Evolutionary conservation across 169 alveolate genomes (phyloP).

Genomic region (Theileria annulata): DNA sequence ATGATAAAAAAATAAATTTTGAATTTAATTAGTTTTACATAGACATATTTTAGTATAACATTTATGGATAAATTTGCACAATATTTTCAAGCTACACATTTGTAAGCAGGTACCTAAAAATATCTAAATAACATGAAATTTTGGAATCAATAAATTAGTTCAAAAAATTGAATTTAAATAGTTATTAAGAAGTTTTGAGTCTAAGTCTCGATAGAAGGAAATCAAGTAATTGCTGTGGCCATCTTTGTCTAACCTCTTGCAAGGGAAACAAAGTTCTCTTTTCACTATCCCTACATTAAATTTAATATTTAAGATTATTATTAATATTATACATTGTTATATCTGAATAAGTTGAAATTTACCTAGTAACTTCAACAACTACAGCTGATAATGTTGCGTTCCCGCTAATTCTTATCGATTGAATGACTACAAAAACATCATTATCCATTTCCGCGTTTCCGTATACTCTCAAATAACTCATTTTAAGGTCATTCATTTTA

Average conservation of each 20-base stretch:
- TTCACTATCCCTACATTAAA: conserved; percentile 49
- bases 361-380: conserved; percentile 63
- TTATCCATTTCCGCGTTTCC: conserved; percentile 68
- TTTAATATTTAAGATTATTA: background rate
- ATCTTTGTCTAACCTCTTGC: conserved; percentile 63
- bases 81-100: background rate
- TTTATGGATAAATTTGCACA: background rate
- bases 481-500: conserved; percentile 65
- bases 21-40: too few species aligned
- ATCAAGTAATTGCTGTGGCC: conserved; percentile 70
- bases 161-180: too few species aligned
- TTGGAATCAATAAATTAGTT: too few species aligned
- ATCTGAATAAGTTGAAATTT: too few species aligned
- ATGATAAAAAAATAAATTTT: too few species aligned
- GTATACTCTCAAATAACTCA: conserved; percentile 62
- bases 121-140: too few species aligned
- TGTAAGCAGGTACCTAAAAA: background rate
- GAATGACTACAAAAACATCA: conserved; percentile 55
- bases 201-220: conserved; percentile 59
- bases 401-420: conserved; percentile 55
- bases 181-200: conserved; percentile 35
- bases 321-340: too few species aligned
- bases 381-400: conserved; percentile 64
- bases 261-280: conserved; percentile 56
- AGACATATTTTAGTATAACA: background rate